Conservation (phyloP, 176 grass and related monocot species). For the Bolboschoenus planiculmis region DNA sequence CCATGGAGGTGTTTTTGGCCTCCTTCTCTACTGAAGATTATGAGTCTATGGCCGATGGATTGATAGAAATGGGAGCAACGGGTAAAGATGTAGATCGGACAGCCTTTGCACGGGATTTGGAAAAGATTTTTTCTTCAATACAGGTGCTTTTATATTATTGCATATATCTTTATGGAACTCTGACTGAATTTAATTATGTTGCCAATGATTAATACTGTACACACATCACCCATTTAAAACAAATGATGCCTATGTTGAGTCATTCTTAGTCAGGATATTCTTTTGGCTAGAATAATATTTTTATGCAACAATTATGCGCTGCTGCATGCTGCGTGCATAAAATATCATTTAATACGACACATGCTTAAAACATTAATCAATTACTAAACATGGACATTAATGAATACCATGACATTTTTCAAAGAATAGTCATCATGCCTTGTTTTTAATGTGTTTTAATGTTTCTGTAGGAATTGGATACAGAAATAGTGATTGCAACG, state of each 20-base stretch:
- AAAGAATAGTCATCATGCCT: background rate
- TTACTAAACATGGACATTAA: background rate
- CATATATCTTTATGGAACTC: background rate
- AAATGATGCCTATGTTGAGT: background rate
- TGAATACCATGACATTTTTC: background rate
- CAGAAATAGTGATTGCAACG: constrained; percentile 78
- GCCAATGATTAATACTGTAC: background rate
- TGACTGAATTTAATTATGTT: background rate
- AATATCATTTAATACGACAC: background rate
- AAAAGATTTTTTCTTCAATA: constrained; percentile 88
- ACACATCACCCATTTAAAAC: background rate
- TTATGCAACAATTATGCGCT: background rate
- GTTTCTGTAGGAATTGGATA: constrained; percentile 69
- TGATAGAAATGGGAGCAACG: constrained; percentile 91
- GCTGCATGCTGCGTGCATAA: background rate
- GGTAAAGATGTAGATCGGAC: constrained; percentile 68
- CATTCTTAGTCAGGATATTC: background rate
- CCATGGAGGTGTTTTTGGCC: constrained; percentile 90
- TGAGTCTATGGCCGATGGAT: constrained; percentile 65
- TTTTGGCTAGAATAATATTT: background rate
- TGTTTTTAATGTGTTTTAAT: constrained; percentile 8
- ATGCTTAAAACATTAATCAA: background rate
- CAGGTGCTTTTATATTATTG: constrained; percentile 41
- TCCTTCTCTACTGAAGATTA: constrained; percentile 90
- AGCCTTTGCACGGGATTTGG: constrained; percentile 77